These are phyloP conservation scores for Trichoderma semiorbis DNA, from an alignment of 2,329 filamentous ascomycete species.

Conservation along the genomic window DNA sequence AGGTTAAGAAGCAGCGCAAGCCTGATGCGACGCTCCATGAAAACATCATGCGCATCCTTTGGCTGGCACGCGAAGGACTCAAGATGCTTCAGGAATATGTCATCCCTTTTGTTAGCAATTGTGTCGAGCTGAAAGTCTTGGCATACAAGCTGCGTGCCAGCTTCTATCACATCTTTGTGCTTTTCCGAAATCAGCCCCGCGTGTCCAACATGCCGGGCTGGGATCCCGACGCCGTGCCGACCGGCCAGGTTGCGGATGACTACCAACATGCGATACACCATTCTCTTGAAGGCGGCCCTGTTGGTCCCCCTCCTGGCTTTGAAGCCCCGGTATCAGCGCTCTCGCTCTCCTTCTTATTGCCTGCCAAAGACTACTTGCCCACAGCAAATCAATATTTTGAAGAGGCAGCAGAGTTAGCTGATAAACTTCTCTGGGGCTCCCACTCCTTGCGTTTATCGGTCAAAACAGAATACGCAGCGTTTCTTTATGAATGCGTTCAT, in stretches of 20 bases:
- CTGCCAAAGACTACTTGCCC: conserved; percentile 75
- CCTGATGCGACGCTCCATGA: conserved; percentile 81
- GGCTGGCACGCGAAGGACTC: conserved; percentile 89
- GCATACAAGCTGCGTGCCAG: conserved; percentile 89
- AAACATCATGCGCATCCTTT: conserved; percentile 84
- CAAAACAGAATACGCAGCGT: conserved; percentile 88
- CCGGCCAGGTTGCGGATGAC: conserved; percentile 42
- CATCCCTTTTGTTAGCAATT: conserved; percentile 75
- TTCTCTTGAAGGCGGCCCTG: conserved; percentile 55
- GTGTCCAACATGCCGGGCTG: conserved; percentile 60
- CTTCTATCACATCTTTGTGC: conserved; percentile 93
- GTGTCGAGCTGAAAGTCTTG: conserved; percentile 81
- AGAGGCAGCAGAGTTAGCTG: conserved; percentile 71
- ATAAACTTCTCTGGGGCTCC: conserved; percentile 74
- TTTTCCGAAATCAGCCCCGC: conserved; percentile 88
- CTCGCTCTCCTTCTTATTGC: conserved; percentile 73
- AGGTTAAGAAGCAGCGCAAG: conserved; percentile 76
- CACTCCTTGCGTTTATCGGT: conserved; percentile 87
- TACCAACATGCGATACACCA: conserved; percentile 40
- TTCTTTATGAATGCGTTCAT: conserved; percentile 88
- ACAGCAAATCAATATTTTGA: conserved; percentile 78
- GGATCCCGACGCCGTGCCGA: conserved; percentile 43
- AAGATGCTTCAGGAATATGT: conserved; percentile 85
- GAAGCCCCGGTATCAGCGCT: conserved; percentile 37
- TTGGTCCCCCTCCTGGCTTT: conserved; percentile 56